phyloP scores from a whole-genome alignment of 257 asterid genomes.

The Prunella vulgaris region DNA sequence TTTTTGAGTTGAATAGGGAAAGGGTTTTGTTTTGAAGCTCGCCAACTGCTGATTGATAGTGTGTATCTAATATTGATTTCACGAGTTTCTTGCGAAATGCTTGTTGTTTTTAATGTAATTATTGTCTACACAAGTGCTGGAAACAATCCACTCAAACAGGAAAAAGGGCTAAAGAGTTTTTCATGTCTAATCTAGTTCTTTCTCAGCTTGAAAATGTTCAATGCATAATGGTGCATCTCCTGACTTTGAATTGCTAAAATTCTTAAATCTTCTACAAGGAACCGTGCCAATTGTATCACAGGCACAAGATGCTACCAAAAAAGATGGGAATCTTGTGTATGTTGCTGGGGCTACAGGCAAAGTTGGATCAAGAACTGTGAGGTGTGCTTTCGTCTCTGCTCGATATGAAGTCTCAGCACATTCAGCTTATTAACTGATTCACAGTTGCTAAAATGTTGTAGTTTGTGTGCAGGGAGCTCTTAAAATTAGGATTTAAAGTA shows the following conservation, averaged over 20 bases:
- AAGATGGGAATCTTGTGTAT: constrained; percentile 67
- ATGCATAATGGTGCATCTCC: not conserved
- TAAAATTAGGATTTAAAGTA: constrained; percentile 72
- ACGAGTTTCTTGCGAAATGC: not conserved
- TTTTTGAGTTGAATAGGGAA: not conserved
- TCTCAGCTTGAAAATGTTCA: not conserved
- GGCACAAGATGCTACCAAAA: constrained; percentile 42
- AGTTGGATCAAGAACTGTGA: constrained; percentile 95
- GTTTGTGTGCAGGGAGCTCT: constrained; percentile 75
- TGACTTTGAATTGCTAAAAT: not conserved
- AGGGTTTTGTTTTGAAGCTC: not conserved
- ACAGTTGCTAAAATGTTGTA: constrained; percentile 16
- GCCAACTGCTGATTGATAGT: not conserved
- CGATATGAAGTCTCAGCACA: not conserved
- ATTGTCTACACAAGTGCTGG: not conserved
- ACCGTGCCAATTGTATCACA: constrained; percentile 38
- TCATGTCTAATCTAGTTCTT: not conserved
- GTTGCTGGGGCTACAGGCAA: constrained; percentile 96
- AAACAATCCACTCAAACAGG: not conserved
- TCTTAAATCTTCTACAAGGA: constrained; percentile 31
- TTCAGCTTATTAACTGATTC: not conserved
- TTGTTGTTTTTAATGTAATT: not conserved
- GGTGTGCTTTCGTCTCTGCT: constrained; percentile 36
- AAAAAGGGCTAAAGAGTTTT: not conserved
- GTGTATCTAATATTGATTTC: not conserved